These are phyloP conservation scores for Penicillium frequentans DNA, from an alignment of 2,329 filamentous ascomycete genomes.

Conservation along the genomic window DNA sequence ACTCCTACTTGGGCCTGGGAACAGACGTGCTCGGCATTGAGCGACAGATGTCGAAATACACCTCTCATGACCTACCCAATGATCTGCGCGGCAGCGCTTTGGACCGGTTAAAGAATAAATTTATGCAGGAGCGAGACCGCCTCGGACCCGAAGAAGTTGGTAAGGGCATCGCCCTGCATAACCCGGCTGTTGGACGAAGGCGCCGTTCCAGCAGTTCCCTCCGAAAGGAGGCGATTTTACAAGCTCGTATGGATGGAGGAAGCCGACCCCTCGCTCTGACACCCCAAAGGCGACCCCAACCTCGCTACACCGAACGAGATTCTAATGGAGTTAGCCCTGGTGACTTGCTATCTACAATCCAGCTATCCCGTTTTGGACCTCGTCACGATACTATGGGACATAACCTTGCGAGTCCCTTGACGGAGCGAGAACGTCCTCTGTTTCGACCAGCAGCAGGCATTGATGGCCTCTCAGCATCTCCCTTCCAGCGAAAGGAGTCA, in stretches of 20 bases:
- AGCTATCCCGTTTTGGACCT: conserved; percentile 63
- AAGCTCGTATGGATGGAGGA: conserved; percentile 59
- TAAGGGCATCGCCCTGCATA: conserved; percentile 95
- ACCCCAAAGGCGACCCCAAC: conserved; percentile 14
- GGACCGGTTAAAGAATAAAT: conserved; percentile 87
- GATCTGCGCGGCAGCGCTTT: conserved; percentile 81
- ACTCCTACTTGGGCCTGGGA: conserved; percentile 89
- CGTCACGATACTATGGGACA: conserved; percentile 45
- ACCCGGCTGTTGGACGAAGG: conserved; percentile 65
- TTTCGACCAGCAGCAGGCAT: conserved; percentile 33
- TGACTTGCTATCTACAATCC: conserved; percentile 77
- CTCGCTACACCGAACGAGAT: conserved; percentile 30
- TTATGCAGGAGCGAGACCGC: conserved; percentile 78
- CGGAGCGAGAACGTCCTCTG: conserved; percentile 41
- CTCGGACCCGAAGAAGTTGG: conserved; percentile 76
- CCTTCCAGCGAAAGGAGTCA: conserved; percentile 71
- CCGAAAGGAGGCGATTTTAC: conserved; percentile 75
- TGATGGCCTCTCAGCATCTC: conserved; percentile 25
- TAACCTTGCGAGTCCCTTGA: conserved; percentile 41
- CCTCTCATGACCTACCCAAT: conserved; percentile 86
- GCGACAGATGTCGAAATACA: conserved; percentile 90
- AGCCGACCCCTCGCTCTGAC: conserved; percentile 22
- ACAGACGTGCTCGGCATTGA: conserved; percentile 91
- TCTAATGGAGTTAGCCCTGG: conserved; percentile 63
- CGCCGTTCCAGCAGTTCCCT: conserved; percentile 72